Evolutionary conservation across 208 protist species (phyloP).

Genomic region (Histomonas meleagridis): DNA sequence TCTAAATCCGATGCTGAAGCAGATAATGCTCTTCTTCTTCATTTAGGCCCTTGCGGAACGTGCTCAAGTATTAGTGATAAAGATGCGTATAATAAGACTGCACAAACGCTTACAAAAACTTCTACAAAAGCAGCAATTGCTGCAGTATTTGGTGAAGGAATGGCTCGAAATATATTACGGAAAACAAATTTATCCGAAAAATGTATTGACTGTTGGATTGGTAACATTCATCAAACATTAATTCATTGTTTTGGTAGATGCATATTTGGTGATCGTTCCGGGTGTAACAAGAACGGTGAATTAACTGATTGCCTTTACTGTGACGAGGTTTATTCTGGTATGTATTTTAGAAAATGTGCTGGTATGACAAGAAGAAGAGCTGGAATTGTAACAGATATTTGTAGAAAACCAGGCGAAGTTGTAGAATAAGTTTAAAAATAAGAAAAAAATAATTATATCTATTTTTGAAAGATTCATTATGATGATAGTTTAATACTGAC

Average conservation of each 20-base stretch:
- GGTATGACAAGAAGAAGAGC: constrained; percentile 34
- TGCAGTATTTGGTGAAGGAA: not conserved
- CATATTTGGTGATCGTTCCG: not conserved
- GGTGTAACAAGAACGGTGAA: constrained; percentile 16
- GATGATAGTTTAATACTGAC: no score
- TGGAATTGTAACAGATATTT: constrained; percentile 31
- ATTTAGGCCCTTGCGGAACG: not conserved
- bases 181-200: not conserved
- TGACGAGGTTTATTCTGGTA: constrained; percentile 17
- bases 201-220: constrained; percentile 27
- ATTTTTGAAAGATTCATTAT: no score
- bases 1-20: not conserved
- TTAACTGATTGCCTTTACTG: not conserved
- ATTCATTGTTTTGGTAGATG: not conserved
- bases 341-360: constrained; percentile 11
- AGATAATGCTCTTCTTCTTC: not conserved
- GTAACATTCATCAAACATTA: not conserved
- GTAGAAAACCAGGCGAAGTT: constrained; percentile 28
- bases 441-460: no score
- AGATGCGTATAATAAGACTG: not conserved
- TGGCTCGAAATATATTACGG: not conserved
- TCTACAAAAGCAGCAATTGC: not conserved
- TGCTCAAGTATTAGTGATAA: not conserved
- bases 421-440: not conserved
- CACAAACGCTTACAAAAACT: not conserved